These are phyloP conservation scores for Starmerella riodocensis DNA, from an alignment of 805 yeast genomes.

Conservation along the genomic window DNA sequence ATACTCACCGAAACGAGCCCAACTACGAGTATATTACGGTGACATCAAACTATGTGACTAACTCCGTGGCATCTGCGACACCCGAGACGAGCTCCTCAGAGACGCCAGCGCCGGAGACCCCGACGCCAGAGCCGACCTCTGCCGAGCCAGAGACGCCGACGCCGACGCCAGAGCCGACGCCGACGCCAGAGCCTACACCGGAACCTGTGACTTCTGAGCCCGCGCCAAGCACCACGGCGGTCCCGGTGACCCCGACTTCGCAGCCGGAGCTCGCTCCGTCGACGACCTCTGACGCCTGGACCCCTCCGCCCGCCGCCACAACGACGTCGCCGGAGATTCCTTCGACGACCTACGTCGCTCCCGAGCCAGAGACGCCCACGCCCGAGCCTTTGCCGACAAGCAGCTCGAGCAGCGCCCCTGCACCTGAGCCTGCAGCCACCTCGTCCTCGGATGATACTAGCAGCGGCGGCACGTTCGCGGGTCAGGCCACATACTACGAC, in stretches of 20 bases:
- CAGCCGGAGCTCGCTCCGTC: slow-evolving; percentile 5
- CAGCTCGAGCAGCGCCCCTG: too few relatives aligned
- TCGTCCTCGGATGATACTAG: slow-evolving; percentile 14
- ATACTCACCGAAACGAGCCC: too few relatives aligned
- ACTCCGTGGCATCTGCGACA: too few relatives aligned
- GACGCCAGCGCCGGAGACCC: too few relatives aligned
- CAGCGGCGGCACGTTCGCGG: slow-evolving; percentile 23
- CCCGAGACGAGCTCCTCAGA: too few relatives aligned
- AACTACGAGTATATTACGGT: too few relatives aligned
- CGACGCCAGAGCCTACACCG: slow-evolving; percentile 1
- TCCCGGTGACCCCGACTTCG: background rate
- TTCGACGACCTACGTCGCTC: too few relatives aligned
- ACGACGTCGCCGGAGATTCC: slow-evolving; percentile 9
- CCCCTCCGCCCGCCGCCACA: background rate
- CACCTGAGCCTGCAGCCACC: slow-evolving; percentile 9
- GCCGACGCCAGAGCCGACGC: background rate
- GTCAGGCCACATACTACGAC: slow-evolving; percentile 29
- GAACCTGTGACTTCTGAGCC: slow-evolving; percentile 3
- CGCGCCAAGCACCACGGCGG: background rate
- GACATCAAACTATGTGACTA: too few relatives aligned
- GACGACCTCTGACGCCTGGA: background rate
- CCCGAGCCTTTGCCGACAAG: too few relatives aligned
- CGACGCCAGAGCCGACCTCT: too few relatives aligned
- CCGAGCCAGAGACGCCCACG: too few relatives aligned
- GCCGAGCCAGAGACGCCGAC: too few relatives aligned